These are phyloP conservation scores for Lupinus albus DNA, from an alignment of 306 rosid genomes.

Conservation along the genomic window DNA sequence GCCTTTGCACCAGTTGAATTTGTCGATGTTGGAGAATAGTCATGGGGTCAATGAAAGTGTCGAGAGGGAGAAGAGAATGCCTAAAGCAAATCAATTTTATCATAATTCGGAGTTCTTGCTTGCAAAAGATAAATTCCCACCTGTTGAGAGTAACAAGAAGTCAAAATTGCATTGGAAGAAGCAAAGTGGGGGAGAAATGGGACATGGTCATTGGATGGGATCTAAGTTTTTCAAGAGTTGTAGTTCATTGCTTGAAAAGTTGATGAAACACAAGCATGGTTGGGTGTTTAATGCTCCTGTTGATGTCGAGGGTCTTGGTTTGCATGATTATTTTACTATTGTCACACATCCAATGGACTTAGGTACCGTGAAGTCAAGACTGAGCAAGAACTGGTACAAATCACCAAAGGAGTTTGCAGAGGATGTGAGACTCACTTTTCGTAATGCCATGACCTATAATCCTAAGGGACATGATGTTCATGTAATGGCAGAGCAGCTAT, in stretches of 20 bases:
- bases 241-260: constrained; percentile 83
- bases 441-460: constrained; percentile 89
- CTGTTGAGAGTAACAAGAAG: constrained; percentile 84
- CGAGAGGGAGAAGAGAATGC: constrained; percentile 95
- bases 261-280: constrained; percentile 90
- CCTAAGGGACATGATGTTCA: constrained; percentile 94
- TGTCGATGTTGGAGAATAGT: constrained; percentile 72
- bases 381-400: constrained; percentile 91
- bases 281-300: constrained; percentile 95
- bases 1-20: constrained; percentile 69
- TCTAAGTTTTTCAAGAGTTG: constrained; percentile 88
- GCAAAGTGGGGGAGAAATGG: constrained; percentile 65
- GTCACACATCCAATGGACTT: constrained; percentile 90
- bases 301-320: constrained; percentile 78
- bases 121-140: constrained; percentile 91
- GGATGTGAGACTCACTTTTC: constrained; percentile 93
- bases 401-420: constrained; percentile 94
- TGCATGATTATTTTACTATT: constrained; percentile 82
- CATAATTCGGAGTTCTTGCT: constrained; percentile 85
- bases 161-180: constrained; percentile 73
- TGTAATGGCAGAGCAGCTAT: constrained; percentile 89
- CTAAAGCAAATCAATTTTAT: constrained; percentile 92
- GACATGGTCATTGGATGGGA: constrained; percentile 63
- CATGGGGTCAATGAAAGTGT: constrained; percentile 64
- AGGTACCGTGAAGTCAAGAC: constrained; percentile 79